Base-by-base conservation (phyloP, 2,329 filamentous ascomycete species). In the Neophaeococcomyces mojaviensis region DNA sequence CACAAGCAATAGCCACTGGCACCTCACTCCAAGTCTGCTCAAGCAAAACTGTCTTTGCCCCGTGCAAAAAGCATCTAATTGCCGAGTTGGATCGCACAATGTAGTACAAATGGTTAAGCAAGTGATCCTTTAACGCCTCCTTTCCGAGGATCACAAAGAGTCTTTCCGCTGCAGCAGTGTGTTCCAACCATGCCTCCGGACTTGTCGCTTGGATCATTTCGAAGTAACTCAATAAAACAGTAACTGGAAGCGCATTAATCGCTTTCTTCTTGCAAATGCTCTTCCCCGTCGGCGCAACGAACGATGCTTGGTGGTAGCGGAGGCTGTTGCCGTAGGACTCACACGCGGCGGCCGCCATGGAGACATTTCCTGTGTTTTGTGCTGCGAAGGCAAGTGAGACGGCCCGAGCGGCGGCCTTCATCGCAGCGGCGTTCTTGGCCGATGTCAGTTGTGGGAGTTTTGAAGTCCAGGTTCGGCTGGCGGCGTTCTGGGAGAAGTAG, bases 351-450 rank as follows among this genome's bases (percentile, higher is more conserved):
- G 12, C 19, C 16, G 31, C 30, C 31, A 44, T 35, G 33, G 33
- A n/a, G 8, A n/a, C 2, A 36, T 44, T 19, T 8, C 22, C n/a
- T 2, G 32, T 18, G 33, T 15, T 39, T 24, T 46, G 18, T 4
- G 43, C 43, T 6, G 34, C 33, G 15, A 37, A 37, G 10, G 33
- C 43, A 13, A 46, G 43, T 19, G 43, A 38, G n/a, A 46, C 43
- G 6, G 43, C 43, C 3, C 34, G 8, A 7, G 24, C 32, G 3
- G 43, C 32, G 8, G 43, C 13, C 33, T 35, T 38, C 33, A 46
- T 19, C 3, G 43, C 34, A 15, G n/a, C 33, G 3, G 24, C 18
- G n/a, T 32, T 32, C 18, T 35, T 46, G 3, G 26, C 35, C 7
- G 31, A 10, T 6, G 30, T n/a, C 4, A 46, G 15, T 4, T 20